Evolutionary conservation across 2,329 filamentous ascomycete genomes (phyloP).

Genomic region (Colletotrichum australisinense): DNA sequence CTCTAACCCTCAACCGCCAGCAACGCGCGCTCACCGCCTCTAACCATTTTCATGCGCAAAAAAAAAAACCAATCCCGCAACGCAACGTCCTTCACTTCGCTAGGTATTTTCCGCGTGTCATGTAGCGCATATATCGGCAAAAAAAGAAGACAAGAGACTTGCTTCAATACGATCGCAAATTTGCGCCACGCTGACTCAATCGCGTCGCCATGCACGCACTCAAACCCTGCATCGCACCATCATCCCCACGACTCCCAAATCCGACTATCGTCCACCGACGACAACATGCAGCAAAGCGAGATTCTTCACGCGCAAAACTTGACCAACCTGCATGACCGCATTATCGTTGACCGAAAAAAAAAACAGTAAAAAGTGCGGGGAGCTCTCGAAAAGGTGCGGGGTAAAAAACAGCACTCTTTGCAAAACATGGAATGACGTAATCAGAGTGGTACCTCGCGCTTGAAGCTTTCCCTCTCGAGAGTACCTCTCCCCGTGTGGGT

Average conservation of each 20-base stretch:
- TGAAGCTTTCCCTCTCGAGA: not conserved
- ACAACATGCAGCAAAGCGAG: not conserved
- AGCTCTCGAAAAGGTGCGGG: not conserved
- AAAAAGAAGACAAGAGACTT: not conserved
- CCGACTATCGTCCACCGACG: not conserved
- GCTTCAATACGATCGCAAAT: not conserved
- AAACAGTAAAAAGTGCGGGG: too few relatives aligned
- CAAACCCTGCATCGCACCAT: not conserved
- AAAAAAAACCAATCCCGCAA: conserved; percentile 29
- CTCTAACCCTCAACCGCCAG: not conserved
- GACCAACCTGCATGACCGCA: too few relatives aligned
- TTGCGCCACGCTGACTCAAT: not conserved
- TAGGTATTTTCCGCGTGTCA: not conserved
- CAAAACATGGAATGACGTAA: not conserved
- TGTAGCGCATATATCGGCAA: not conserved
- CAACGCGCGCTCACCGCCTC: conserved; percentile 22
- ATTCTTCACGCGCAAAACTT: not conserved
- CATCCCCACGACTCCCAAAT: not conserved
- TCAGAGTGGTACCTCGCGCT: not conserved
- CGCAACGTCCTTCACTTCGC: conserved; percentile 23
- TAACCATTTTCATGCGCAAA: not conserved
- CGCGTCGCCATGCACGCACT: not conserved
- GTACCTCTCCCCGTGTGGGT: too few relatives aligned
- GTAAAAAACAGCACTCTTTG: not conserved
- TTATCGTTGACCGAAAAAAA: too few relatives aligned